These are phyloP conservation scores for Metschnikowia anglica DNA, from an alignment of 805 yeast genomes.

Conservation along the genomic window DNA sequence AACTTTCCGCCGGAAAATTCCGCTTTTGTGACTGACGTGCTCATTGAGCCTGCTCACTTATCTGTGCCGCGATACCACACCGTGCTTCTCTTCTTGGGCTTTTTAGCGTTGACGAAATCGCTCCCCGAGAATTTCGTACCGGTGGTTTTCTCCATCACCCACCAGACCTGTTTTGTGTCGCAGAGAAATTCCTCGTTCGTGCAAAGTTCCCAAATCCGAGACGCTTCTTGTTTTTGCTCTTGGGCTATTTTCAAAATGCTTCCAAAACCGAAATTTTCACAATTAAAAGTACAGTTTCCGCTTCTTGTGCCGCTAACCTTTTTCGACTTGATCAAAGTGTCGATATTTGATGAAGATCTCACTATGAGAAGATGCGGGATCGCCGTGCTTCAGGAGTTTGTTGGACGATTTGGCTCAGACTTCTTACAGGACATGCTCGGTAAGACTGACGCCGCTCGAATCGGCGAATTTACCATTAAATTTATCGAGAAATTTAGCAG, in stretches of 20 bases:
- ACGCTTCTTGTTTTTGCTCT: slow-evolving; percentile 78
- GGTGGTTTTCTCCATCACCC: slow-evolving; percentile 38
- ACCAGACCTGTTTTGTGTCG: slow-evolving; percentile 52
- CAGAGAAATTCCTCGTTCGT: slow-evolving; percentile 52
- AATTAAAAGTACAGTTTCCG: slow-evolving; percentile 9
- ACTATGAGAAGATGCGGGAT: slow-evolving; percentile 76
- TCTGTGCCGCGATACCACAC: slow-evolving; percentile 56
- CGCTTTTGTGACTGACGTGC: slow-evolving; percentile 4
- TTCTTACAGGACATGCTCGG: slow-evolving; percentile 27
- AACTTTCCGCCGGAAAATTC: background rate
- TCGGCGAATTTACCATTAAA: slow-evolving; percentile 41
- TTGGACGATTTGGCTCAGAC: slow-evolving; percentile 67
- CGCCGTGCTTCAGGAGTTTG: slow-evolving; percentile 82
- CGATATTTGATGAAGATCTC: slow-evolving; percentile 72
- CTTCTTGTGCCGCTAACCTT: slow-evolving; percentile 24
- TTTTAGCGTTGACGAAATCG: slow-evolving; percentile 28
- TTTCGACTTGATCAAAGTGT: slow-evolving; percentile 46
- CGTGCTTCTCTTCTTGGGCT: slow-evolving; percentile 54
- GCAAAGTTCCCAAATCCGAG: slow-evolving; percentile 71
- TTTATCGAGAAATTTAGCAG: slow-evolving; percentile 61
- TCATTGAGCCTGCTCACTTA: slow-evolving; percentile 30
- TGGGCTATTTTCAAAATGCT: slow-evolving; percentile 68
- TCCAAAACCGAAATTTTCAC: slow-evolving; percentile 18
- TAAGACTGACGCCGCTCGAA: slow-evolving; percentile 10
- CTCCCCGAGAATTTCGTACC: slow-evolving; percentile 28